Base-by-base conservation (phyloP, 2,329 filamentous ascomycete species). In the Diaporthe sp. region DNA sequence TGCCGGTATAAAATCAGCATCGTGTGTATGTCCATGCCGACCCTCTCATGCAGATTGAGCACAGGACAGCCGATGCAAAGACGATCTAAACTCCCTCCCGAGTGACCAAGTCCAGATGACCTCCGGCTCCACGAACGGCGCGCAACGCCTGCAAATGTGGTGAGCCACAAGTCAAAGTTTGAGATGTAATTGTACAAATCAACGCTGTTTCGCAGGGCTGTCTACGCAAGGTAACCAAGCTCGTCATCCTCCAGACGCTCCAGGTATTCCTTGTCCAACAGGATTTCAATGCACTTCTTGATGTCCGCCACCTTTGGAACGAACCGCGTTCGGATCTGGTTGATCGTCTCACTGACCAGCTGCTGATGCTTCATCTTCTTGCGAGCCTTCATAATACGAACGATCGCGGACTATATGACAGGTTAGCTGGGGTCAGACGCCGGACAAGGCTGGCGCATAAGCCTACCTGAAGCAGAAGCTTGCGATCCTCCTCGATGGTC, bases 241-340 rank as follows among this genome's bases (percentile, higher is more conserved):
- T 98, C 95, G 82, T 98, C 97, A 73, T 95, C 95, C 65, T 98
- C 97, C 75, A 98, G 87, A 74, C 97, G 94, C 88, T 99, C 97
- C 67, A 99, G 91, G 82, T 99, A 99, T 85, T 99, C 97, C 89
- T 99, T 99, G 88, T 99, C 97, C 78, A 99, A 93, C 55, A 99
- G 89, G 78, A 98, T 98, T 85, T 99, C 97, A 83, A 99, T 98
- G 85, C 97, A 98, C 88, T 98, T 99, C 89, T 99, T 99, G 90
- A 99, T 99, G 80, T 99, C 97, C 22, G 92, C 89, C 42, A 99
- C 91, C 86, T 98, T 98, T 55, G 97, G 97, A 75, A 95, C 92
- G 85, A 99, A 99, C 55, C 97, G 94, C 57, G 92, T 93, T 83
- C 94, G 95, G 84, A 99, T 98, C 85, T 98, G 97, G 82, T 93